phyloP scores from a whole-genome alignment of 768 basidiomycete genomes.

The Nidula microcarpa region DNA sequence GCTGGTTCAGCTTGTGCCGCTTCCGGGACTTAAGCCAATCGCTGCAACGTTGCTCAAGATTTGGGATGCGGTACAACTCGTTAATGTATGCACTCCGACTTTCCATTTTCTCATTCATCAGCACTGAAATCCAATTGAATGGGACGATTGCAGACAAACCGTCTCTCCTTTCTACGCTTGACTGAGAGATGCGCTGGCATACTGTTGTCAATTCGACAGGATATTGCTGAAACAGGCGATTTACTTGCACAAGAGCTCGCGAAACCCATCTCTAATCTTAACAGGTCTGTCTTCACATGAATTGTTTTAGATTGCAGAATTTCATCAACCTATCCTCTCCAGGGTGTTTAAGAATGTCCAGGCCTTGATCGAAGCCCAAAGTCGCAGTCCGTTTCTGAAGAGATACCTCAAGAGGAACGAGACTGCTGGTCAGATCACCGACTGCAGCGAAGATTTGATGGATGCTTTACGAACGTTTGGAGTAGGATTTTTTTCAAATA shows the following conservation, averaged over 20 bases:
- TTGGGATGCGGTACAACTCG: slow-evolving; percentile 53
- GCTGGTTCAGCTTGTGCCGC: slow-evolving; percentile 41
- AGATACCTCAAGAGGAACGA: slow-evolving; percentile 68
- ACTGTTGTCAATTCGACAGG: slow-evolving; percentile 51
- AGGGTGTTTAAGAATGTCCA: not conserved
- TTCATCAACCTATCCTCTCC: not conserved
- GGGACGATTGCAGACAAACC: slow-evolving; percentile 42
- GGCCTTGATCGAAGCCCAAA: slow-evolving; percentile 33
- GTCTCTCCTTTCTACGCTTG: slow-evolving; percentile 57
- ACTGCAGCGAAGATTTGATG: slow-evolving; percentile 48
- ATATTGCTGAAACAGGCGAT: slow-evolving; percentile 44
- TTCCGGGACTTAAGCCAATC: slow-evolving; percentile 46
- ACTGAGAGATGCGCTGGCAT: slow-evolving; percentile 60
- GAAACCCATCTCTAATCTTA: slow-evolving; percentile 42
- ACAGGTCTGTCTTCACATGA: slow-evolving; percentile 32
- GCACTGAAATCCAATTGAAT: not conserved
- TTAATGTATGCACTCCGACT: slow-evolving; percentile 43
- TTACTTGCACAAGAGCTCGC: slow-evolving; percentile 38
- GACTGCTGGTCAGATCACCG: slow-evolving; percentile 36
- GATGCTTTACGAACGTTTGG: slow-evolving; percentile 53
- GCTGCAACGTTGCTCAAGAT: slow-evolving; percentile 46
- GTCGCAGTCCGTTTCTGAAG: slow-evolving; percentile 61
- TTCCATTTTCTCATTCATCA: not conserved
- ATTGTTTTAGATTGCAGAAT: not conserved
- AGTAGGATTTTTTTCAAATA: slow-evolving; percentile 23